Evolutionary conservation across 148 eudicot species (phyloP).

Genomic region (Spergularia marina): DNA sequence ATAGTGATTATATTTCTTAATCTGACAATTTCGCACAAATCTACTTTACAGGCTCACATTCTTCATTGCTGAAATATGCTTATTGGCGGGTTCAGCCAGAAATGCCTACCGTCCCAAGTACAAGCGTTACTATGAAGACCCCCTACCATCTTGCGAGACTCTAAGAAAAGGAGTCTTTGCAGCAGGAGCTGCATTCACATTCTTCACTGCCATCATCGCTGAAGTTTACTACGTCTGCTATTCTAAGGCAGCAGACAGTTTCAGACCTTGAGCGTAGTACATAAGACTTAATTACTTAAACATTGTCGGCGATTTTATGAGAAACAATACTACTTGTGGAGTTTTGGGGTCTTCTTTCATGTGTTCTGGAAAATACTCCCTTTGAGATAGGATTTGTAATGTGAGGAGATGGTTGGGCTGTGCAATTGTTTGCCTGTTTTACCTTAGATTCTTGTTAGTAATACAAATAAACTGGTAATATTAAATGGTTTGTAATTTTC

Average conservation of each 20-base stretch:
- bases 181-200: slow-evolving; percentile 80
- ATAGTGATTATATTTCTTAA: neutral
- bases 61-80: slow-evolving; percentile 66
- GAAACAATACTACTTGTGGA: neutral
- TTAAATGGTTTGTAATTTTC: neutral
- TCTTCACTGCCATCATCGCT: slow-evolving; percentile 65
- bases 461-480: slow-evolving; percentile 5
- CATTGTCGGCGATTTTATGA: neutral
- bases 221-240: slow-evolving; percentile 62
- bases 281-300: neutral
- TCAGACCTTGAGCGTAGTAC: slow-evolving; percentile 30
- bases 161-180: slow-evolving; percentile 91
- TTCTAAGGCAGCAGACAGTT: slow-evolving; percentile 49
- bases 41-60: slow-evolving; percentile 58
- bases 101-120: slow-evolving; percentile 73
- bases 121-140: slow-evolving; percentile 36
- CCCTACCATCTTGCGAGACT: slow-evolving; percentile 65
- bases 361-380: neutral
- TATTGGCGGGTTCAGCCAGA: slow-evolving; percentile 76
- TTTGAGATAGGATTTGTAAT: slow-evolving; percentile 9
- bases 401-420: neutral
- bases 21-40: neutral
- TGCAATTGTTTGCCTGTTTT: slow-evolving; percentile 5
- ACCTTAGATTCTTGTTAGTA: slow-evolving; percentile 12
- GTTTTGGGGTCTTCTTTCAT: slow-evolving; percentile 8